These are phyloP conservation scores for Capsella rubella DNA, from an alignment of 441 rosid genomes.

Conservation along the genomic window DNA sequence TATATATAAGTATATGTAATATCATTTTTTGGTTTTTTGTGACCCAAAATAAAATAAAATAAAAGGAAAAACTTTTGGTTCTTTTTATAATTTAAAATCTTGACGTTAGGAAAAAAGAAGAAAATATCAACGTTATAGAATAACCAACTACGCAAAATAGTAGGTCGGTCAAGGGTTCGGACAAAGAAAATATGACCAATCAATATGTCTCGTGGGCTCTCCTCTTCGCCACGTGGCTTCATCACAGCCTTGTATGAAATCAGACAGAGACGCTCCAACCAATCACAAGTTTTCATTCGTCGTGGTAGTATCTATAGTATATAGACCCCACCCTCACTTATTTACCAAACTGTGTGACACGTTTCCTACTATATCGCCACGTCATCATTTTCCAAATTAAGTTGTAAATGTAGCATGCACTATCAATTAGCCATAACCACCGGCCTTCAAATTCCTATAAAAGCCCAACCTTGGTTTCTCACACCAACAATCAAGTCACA, in stretches of 20 bases:
- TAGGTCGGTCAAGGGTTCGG: constrained; percentile 27
- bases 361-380: constrained; percentile 5
- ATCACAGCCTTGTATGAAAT: constrained; percentile 3
- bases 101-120: background rate
- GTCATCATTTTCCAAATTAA: constrained; percentile 10
- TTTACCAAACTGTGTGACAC: background rate
- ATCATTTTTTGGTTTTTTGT: background rate
- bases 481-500: constrained; percentile 19
- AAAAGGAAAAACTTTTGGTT: background rate
- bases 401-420: background rate
- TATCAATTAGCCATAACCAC: constrained; percentile 14
- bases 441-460: constrained; percentile 6
- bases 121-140: background rate
- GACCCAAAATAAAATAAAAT: background rate
- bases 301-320: background rate
- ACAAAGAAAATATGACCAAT: constrained; percentile 7
- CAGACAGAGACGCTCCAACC: constrained; percentile 6
- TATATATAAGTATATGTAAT: too few relatives aligned
- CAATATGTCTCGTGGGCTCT: constrained; percentile 11
- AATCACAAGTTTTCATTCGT: background rate
- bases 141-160: background rate
- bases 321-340: background rate
- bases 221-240: constrained; percentile 6
- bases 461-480: constrained; percentile 18
- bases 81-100: background rate